Percentiles rank a stretch among this genome's conserved stretches.
phyloP scores from a whole-genome alignment of 768 basidiomycete species.

The Lactarius hatsudake region DNA sequence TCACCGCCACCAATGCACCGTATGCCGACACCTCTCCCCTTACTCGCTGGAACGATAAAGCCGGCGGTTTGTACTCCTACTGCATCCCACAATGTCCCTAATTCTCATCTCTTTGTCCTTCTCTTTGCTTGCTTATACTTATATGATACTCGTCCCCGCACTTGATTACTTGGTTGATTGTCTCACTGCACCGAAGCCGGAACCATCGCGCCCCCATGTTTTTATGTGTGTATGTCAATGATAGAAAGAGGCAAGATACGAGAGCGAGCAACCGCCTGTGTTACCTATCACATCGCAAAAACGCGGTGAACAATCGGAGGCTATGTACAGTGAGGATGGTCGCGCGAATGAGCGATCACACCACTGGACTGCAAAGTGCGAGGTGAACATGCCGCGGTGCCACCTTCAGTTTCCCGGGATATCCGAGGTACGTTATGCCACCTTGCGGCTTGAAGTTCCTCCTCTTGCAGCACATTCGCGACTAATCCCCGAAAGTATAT shows the following conservation, averaged over 20 bases:
- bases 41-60: slow-evolving; percentile 21
- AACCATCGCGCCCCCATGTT: slow-evolving; percentile 17
- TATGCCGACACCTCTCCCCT: slow-evolving; percentile 14
- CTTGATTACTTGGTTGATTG: slow-evolving; percentile 23
- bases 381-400: not conserved
- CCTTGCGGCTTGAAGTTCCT: not conserved
- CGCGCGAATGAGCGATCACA: not conserved
- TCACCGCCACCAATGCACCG: slow-evolving; percentile 21
- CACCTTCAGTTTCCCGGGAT: not conserved
- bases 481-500: not conserved
- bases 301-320: not conserved
- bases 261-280: slow-evolving; percentile 14
- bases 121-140: slow-evolving; percentile 27
- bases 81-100: slow-evolving; percentile 21
- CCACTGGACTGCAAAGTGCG: not conserved
- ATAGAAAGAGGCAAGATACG: slow-evolving; percentile 22
- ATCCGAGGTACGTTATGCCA: not conserved
- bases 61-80: slow-evolving; percentile 25
- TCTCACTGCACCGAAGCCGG: slow-evolving; percentile 19
- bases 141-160: slow-evolving; percentile 23
- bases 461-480: not conserved
- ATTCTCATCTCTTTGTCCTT: slow-evolving; percentile 21
- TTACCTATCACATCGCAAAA: not conserved
- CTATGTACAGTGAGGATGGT: not conserved
- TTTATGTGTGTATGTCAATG: slow-evolving; percentile 24